Evolutionary conservation across 345 rosid species (phyloP), one percentile per base, ranked within the genome.

Genomic region (Barbarea vulgaris): DNA sequence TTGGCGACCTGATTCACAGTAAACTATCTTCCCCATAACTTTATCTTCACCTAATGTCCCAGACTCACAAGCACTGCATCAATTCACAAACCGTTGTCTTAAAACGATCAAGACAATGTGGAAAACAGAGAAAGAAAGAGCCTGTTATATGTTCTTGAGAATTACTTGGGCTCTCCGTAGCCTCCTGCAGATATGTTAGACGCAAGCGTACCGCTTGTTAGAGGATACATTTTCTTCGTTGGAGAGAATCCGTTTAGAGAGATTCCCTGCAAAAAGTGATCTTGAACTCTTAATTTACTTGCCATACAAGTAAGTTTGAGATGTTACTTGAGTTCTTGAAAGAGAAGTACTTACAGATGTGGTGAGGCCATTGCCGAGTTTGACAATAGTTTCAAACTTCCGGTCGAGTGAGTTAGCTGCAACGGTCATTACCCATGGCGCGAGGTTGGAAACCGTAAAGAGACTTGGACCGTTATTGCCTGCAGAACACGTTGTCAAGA

Each of bases 341-440:
- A 24, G 42, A 39, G 6, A 42, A 8, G 22, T 56, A 66, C 87
- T 69, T 75, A 90, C 96, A 0, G 75, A 19, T 52, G 81, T 13
- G 18, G 54, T 65, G 27, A 21, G 67, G 62, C 95, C 92, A 76
- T 87, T 81, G 18, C 96, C 91, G 14, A 94, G 83, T 79, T 85
- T 84, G 34, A 87, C 73, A 11, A 69, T 18, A 6, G 96, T 84
- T 36, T 24, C 67, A 19, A 90, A 91, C 75, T 86, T 78, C 41
- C 97, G 71, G 36, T 94, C 96, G 14, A 84, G 70, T 57, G 85
- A 83, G 48, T 76, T 86, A 54, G 97, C 97, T 3, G 87, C 96
- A 5, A 88, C 92, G 0, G 97, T 94, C 73, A 91, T 7, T 21
- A 94, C 81, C 98, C 98, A 94, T 0, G 98, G 98, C 0, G 98